Evolutionary conservation across 179 eudicot species (phyloP).

Genomic region (Silene noctiflora): DNA sequence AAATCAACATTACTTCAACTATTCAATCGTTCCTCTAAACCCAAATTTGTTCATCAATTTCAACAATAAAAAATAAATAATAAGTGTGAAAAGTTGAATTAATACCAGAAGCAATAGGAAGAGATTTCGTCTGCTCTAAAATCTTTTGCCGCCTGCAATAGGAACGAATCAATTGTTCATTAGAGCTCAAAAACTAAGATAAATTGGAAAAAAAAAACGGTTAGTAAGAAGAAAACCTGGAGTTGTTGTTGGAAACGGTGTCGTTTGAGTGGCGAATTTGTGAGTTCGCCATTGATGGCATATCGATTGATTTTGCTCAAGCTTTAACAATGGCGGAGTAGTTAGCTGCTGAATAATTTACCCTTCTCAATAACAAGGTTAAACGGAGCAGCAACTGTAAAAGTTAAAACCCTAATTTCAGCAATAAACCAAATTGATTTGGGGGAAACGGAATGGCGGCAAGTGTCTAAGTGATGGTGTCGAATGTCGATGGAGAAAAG

Average conservation of each 20-base stretch:
- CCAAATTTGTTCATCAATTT: neutral
- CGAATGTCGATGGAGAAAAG: no score
- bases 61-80: neutral
- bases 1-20: neutral
- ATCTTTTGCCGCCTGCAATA: constrained; percentile 51
- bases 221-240: constrained; percentile 14
- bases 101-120: constrained; percentile 81
- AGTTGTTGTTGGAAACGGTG: constrained; percentile 10
- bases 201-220: no score
- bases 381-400: no score
- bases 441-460: no score
- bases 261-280: constrained; percentile 17
- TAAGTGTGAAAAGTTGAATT: neutral
- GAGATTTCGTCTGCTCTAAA: constrained; percentile 52
- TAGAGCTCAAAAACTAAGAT: neutral
- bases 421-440: no score
- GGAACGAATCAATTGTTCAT: neutral
- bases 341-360: no score
- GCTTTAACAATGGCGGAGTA: neutral
- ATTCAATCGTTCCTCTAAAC: neutral
- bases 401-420: no score
- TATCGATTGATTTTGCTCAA: neutral
- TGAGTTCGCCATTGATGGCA: constrained; percentile 39
- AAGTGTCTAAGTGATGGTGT: no score
- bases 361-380: no score